These are phyloP conservation scores for Prasinococcaceae sp. DNA, from an alignment of 139 green algal species.

Conservation along the genomic window DNA sequence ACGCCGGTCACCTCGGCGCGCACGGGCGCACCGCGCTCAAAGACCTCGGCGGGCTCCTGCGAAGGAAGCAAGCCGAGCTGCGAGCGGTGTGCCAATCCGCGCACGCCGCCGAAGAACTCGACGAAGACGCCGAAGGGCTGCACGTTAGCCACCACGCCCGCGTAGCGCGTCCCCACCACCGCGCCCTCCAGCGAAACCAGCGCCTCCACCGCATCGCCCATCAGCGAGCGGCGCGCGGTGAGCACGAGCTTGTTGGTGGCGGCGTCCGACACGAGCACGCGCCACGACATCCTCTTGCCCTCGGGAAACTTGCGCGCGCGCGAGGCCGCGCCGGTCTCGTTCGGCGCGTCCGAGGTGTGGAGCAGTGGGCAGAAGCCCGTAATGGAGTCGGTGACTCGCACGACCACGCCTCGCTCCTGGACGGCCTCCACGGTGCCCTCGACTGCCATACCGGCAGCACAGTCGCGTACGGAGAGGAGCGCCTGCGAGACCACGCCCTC, in stretches of 20 bases:
- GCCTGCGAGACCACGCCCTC: conserved; percentile 24
- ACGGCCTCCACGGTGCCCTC: conserved; percentile 36
- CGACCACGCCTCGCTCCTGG: conserved; percentile 38
- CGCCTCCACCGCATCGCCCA: conserved; percentile 39
- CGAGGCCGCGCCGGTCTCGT: not conserved
- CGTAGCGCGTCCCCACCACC: no score
- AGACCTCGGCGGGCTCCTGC: conserved; percentile 37
- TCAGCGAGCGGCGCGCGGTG: conserved; percentile 37
- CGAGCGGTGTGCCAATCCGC: conserved; percentile 39
- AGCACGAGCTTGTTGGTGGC: conserved; percentile 23
- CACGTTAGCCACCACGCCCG: conserved; percentile 70
- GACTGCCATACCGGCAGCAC: conserved; percentile 31
- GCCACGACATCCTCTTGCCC: conserved; percentile 33
- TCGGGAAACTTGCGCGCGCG: conserved; percentile 23
- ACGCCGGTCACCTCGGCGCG: no score
- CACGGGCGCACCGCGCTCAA: no score
- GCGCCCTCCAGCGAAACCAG: conserved; percentile 48
- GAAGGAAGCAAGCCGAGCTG: no score
- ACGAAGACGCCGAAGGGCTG: conserved; percentile 73
- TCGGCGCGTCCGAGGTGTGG: conserved; percentile 25
- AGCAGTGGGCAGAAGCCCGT: conserved; percentile 24
- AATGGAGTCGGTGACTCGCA: conserved; percentile 39
- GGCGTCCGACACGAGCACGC: conserved; percentile 19
- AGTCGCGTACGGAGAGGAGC: conserved; percentile 18
- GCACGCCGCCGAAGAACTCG: conserved; percentile 58